These are phyloP conservation scores for Erythrobasidium yunnanense DNA, from an alignment of 768 basidiomycete species.

Conservation along the genomic window DNA sequence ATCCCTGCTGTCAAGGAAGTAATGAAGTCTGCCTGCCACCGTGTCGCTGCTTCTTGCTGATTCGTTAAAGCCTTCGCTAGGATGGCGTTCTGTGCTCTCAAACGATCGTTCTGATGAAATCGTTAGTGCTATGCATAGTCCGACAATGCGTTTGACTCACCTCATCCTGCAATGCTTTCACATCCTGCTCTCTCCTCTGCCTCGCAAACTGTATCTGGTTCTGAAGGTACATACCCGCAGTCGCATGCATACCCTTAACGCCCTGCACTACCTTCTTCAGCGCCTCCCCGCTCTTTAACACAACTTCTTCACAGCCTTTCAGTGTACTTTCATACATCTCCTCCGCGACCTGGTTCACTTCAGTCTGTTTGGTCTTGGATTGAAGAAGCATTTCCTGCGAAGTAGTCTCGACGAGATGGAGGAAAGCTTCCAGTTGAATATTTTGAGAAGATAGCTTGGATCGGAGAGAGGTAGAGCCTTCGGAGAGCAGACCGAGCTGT, in stretches of 20 bases:
- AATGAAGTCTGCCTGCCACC: conserved; percentile 19
- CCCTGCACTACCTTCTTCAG: neutral
- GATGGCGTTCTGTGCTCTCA: conserved; percentile 21
- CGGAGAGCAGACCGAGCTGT: conserved; percentile 3
- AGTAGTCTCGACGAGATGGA: conserved; percentile 15
- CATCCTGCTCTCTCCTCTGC: conserved; percentile 16
- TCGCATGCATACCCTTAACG: too few species aligned
- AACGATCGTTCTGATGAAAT: conserved; percentile 14
- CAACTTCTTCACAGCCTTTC: neutral
- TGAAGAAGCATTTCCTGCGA: conserved; percentile 1
- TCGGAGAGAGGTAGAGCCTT: neutral
- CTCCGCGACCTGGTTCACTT: neutral
- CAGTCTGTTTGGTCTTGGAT: neutral
- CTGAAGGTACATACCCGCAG: neutral
- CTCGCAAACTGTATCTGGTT: neutral
- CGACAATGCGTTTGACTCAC: neutral
- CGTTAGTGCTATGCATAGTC: neutral
- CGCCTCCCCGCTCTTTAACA: neutral
- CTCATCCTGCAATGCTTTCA: conserved; percentile 11
- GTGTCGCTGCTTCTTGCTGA: conserved; percentile 1
- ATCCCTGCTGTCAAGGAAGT: neutral
- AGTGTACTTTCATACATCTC: neutral
- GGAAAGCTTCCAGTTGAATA: conserved; percentile 9
- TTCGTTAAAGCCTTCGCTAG: conserved; percentile 1
- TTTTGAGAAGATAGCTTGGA: neutral